A percentile compares a stretch with the other conserved stretches of the same genome.
Conservation (phyloP, 2,329 filamentous ascomycete species). For the Colletotrichum agaves region DNA sequence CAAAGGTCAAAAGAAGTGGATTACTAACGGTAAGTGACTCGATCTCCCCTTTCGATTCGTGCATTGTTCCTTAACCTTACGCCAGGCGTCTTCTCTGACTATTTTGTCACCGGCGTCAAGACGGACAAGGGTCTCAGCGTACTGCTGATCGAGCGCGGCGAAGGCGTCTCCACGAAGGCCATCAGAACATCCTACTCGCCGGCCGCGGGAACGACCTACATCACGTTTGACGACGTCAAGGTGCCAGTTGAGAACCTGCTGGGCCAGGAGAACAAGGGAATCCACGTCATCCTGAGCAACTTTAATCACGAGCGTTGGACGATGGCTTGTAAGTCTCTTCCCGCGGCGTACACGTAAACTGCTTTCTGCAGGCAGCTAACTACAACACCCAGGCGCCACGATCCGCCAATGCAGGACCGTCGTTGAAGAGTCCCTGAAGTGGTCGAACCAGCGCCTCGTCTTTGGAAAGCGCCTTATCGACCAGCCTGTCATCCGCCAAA, state of each 20-base stretch:
- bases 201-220: slow-evolving; percentile 79
- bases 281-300: slow-evolving; percentile 84
- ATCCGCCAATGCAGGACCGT: slow-evolving; percentile 74
- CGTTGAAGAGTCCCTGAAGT: slow-evolving; percentile 87
- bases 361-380: no score
- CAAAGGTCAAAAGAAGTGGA: slow-evolving; percentile 85
- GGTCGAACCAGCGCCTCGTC: slow-evolving; percentile 86
- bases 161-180: slow-evolving; percentile 78
- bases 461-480: slow-evolving; percentile 85
- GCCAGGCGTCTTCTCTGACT: slow-evolving; percentile 84
- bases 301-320: slow-evolving; percentile 90
- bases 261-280: slow-evolving; percentile 86
- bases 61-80: slow-evolving; percentile 60
- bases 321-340: slow-evolving; percentile 68
- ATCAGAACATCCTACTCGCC: slow-evolving; percentile 88
- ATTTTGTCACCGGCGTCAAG: slow-evolving; percentile 84
- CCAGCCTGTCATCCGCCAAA: slow-evolving; percentile 84
- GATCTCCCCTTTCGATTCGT: slow-evolving; percentile 44
- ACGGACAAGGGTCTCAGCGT: slow-evolving; percentile 85
- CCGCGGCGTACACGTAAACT: no score
- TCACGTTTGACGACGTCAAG: slow-evolving; percentile 88
- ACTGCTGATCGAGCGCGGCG: slow-evolving; percentile 77
- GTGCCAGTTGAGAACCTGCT: slow-evolving; percentile 82
- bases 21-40: slow-evolving; percentile 71
- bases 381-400: slow-evolving; percentile 57